These are phyloP conservation scores for Tieghemiomyces parasiticus DNA, from an alignment of 192 early-diverging fungal genomes.

Conservation along the genomic window DNA sequence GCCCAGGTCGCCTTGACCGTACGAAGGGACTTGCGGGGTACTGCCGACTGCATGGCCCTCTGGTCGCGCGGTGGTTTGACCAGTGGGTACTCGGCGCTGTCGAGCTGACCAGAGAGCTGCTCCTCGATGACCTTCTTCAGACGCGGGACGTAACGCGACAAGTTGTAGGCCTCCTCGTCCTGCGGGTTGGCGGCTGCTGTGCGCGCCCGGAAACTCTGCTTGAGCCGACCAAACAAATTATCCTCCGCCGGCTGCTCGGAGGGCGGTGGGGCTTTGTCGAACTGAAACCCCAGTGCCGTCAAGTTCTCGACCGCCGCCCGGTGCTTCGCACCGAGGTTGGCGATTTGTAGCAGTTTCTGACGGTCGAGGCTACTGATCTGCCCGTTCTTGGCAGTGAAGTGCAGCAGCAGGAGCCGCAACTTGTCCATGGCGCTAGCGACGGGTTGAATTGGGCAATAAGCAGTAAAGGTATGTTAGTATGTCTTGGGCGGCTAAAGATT, in stretches of 20 bases:
- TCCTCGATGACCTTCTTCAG: conserved; percentile 7
- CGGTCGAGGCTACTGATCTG: conserved; percentile 13
- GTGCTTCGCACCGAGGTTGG: conserved; percentile 7
- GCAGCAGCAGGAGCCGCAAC: conserved; percentile 15
- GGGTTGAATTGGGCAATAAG: too few relatives aligned
- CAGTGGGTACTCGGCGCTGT: conserved; percentile 5
- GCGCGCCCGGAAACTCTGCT: conserved; percentile 1
- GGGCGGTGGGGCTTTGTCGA: conserved; percentile 3
- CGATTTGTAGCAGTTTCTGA: conserved; percentile 14
- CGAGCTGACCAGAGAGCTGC: neutral
- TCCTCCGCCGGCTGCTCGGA: neutral
- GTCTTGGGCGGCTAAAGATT: too few relatives aligned
- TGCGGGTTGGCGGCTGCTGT: neutral
- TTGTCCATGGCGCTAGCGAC: conserved; percentile 13
- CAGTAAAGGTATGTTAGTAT: too few relatives aligned
- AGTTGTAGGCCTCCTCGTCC: conserved; percentile 6
- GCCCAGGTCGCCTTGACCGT: conserved; percentile 11
- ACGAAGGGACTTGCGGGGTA: conserved; percentile 5
- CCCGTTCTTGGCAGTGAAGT: conserved; percentile 13
- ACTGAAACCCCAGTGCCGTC: conserved; percentile 5
- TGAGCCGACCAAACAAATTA: conserved; percentile 4
- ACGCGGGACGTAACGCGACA: conserved; percentile 6
- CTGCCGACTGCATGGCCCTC: conserved; percentile 7
- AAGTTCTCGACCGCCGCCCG: neutral
- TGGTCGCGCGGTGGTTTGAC: conserved; percentile 4